Base-by-base conservation (phyloP, 768 basidiomycete species). In the Dacryopinax primogenitus region DNA sequence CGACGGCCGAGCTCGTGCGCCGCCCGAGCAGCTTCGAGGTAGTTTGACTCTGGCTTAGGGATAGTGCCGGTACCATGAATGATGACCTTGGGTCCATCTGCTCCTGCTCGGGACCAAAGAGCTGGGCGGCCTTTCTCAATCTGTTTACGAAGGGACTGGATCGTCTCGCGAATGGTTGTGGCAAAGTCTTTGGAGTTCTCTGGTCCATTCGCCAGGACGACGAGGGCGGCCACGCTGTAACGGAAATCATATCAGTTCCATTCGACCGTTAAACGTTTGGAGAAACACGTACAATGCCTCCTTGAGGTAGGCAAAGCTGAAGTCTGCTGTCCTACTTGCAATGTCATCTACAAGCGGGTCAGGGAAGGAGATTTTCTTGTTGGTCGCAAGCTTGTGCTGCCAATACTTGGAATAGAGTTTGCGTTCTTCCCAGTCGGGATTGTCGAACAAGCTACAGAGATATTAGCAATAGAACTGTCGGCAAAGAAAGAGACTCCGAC, bases 261-360 rank as follows among this genome's bases (percentile, higher is more conserved):
- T 28, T 6, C 9, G 12, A 18, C 32, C 18, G 16, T n/a, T 18
- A 21, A 37, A 62, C 7, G 62, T 35, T 35, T 7, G 34, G 36
- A 18, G 28, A 33, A 28, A 37, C 21, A 64, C 88, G 67, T 72
- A 92, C 90, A 92, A 92, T 1, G 84, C 88, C 74, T 92, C 91
- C 73, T 94, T 92, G 70, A 93, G 77, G 74, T 90, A 92, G 0
- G 91, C 89, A 72, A 92, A 92, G 69, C 86, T 88, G 77, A 92
- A 92, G 33, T 78, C 76, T 33, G 80, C 77, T 0, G 90, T 92
- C 66, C 74, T 63, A 11, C 78, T 74, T 3, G 85, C 88, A 30
- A 88, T 76, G 67, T 83, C 80, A 12, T 80, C 73, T 18, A 85
- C 78, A 33, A 92, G 78, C 13, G 76, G 67, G 68, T 90, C 85